Evolutionary conservation across 768 basidiomycete genomes (phyloP).

Genomic region (Arthromyces matolae): DNA sequence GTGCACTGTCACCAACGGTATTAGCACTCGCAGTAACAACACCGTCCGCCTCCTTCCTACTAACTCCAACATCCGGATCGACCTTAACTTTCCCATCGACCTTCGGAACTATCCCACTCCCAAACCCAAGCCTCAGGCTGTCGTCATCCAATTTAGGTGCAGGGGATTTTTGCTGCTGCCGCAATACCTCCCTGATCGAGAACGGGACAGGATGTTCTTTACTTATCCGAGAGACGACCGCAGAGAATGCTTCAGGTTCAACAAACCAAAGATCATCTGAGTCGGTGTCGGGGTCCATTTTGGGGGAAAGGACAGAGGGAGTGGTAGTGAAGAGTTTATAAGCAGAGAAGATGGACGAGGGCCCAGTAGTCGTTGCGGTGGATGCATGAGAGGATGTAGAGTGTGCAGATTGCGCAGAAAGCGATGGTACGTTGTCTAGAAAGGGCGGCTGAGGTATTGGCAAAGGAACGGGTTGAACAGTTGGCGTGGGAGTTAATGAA

Average conservation of each 20-base stretch:
- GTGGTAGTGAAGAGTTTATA: conserved; percentile 48
- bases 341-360: conserved; percentile 48
- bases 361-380: conserved; percentile 23
- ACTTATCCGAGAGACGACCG: conserved; percentile 58
- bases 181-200: conserved; percentile 58
- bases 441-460: no score
- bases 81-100: conserved; percentile 48
- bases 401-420: no score
- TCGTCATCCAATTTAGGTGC: conserved; percentile 1
- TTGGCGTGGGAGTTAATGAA: not conserved
- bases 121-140: conserved; percentile 10
- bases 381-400: no score
- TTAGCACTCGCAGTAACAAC: conserved; percentile 30
- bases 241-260: conserved; percentile 41
- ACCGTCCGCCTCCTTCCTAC: conserved; percentile 47
- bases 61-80: conserved; percentile 57
- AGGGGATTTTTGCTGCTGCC: conserved; percentile 52
- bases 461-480: not conserved
- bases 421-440: no score
- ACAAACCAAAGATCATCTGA: conserved; percentile 51
- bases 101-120: conserved; percentile 16
- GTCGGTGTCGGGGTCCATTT: conserved; percentile 61
- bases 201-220: conserved; percentile 54
- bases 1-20: not conserved
- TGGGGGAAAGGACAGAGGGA: conserved; percentile 15